Conservation (phyloP, 345 rosid genomes). For the Ceriops decandra region DNA sequence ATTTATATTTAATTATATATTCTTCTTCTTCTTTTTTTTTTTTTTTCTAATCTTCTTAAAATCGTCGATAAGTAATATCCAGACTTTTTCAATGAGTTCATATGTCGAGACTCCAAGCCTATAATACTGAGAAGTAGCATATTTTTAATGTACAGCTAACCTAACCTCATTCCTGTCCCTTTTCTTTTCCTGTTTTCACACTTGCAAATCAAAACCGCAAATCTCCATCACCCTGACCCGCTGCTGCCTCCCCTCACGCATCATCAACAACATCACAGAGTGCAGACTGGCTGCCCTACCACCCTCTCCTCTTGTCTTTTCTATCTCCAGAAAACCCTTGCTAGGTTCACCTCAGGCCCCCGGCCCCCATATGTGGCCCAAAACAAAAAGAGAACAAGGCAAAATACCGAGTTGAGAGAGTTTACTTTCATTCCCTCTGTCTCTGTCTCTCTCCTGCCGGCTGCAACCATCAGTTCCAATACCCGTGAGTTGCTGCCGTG, state of each 20-base stretch:
- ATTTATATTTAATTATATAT: not conserved
- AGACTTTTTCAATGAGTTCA: not conserved
- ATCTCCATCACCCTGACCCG: constrained; percentile 28
- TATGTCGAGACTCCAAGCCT: not conserved
- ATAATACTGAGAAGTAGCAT: no score
- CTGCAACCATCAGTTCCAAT: constrained; percentile 27
- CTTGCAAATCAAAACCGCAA: constrained; percentile 26
- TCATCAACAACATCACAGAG: constrained; percentile 8
- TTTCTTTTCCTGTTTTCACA: constrained; percentile 26
- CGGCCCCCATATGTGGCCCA: constrained; percentile 3
- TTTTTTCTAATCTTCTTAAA: not conserved
- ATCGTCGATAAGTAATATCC: not conserved
- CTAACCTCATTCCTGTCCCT: no score
- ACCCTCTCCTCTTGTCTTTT: not conserved
- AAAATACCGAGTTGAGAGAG: not conserved
- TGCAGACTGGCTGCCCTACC: not conserved
- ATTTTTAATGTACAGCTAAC: no score
- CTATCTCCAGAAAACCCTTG: constrained; percentile 26
- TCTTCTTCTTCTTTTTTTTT: no score
- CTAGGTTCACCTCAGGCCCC: constrained; percentile 1
- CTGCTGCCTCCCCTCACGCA: not conserved
- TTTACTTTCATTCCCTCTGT: not conserved
- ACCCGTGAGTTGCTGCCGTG: constrained; percentile 21
- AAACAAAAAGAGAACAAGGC: constrained; percentile 3
- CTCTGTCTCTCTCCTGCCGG: constrained; percentile 7